Evolutionary conservation across 768 basidiomycete genomes (phyloP).

Genomic region (Hericium rajendrae): DNA sequence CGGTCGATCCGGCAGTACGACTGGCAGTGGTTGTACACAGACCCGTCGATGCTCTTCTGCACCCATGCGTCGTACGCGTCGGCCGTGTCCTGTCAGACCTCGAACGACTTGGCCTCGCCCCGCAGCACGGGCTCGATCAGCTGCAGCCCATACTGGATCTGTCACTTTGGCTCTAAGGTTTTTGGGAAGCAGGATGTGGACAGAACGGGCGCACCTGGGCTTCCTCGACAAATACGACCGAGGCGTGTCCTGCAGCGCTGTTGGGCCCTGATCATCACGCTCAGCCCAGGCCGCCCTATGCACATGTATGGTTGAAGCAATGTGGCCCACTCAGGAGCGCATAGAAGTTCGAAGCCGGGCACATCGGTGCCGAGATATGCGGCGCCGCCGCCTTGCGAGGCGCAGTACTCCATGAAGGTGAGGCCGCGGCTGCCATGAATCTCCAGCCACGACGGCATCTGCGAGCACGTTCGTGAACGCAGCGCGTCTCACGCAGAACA

Average conservation of each 20-base stretch:
- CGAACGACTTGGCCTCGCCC: slow-evolving; percentile 39
- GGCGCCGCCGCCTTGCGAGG: slow-evolving; percentile 36
- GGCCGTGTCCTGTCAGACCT: slow-evolving; percentile 36
- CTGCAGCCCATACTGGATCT: slow-evolving; percentile 42
- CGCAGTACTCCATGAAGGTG: slow-evolving; percentile 36
- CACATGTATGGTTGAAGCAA: neutral
- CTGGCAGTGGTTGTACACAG: slow-evolving; percentile 44
- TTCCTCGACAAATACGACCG: slow-evolving; percentile 47
- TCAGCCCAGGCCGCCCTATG: neutral
- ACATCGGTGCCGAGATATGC: slow-evolving; percentile 38
- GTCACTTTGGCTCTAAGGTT: slow-evolving; percentile 4
- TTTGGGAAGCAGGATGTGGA: neutral
- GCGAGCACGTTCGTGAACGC: neutral
- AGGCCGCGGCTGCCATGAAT: slow-evolving; percentile 34
- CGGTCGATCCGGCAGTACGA: slow-evolving; percentile 42
- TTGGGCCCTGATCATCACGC: slow-evolving; percentile 31
- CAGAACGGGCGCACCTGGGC: slow-evolving; percentile 31
- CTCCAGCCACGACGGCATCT: slow-evolving; percentile 5
- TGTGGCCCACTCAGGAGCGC: slow-evolving; percentile 10
- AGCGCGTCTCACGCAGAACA: neutral
- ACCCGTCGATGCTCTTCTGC: slow-evolving; percentile 33
- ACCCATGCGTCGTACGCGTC: slow-evolving; percentile 44
- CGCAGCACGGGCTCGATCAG: slow-evolving; percentile 43
- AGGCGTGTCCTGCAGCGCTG: slow-evolving; percentile 46
- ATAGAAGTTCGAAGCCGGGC: slow-evolving; percentile 13